A percentile compares a stretch with the other conserved stretches of the same genome.
These are phyloP conservation scores for Martiniozyma abietophila DNA, from an alignment of 805 yeast species.

Conservation along the genomic window DNA sequence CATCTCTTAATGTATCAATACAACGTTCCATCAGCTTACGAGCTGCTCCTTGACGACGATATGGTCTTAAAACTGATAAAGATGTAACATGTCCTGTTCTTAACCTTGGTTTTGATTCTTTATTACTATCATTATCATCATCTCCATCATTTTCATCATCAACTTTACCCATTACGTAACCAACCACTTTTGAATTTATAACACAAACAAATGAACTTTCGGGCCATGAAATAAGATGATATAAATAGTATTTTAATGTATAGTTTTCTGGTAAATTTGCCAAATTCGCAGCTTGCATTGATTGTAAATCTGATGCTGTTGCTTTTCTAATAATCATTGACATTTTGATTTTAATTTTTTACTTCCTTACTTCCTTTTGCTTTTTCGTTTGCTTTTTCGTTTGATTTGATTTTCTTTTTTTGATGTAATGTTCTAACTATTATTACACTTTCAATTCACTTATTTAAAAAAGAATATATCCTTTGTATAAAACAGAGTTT, in stretches of 20 bases:
- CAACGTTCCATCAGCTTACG: constrained; percentile 80
- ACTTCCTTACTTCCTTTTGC: too few relatives aligned
- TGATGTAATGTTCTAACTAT: too few relatives aligned
- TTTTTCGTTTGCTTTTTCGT: not conserved
- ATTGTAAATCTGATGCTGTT: constrained; percentile 75
- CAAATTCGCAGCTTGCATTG: constrained; percentile 92
- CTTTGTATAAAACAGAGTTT: too few relatives aligned
- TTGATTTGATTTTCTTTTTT: too few relatives aligned
- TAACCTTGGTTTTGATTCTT: too few relatives aligned
- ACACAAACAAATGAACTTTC: constrained; percentile 88
- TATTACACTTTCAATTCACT: too few relatives aligned
- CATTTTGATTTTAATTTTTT: constrained; percentile 30
- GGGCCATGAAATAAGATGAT: constrained; percentile 94
- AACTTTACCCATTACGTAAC: constrained; percentile 93
- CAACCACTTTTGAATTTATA: constrained; percentile 77
- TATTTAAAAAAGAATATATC: too few relatives aligned
- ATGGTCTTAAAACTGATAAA: constrained; percentile 88
- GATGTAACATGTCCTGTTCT: constrained; percentile 92
- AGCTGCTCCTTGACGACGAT: constrained; percentile 91
- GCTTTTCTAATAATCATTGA: constrained; percentile 87
- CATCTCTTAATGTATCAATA: constrained; percentile 69
- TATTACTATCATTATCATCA: constrained; percentile 48
- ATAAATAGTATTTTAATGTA: constrained; percentile 83
- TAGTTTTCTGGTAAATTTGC: constrained; percentile 93
- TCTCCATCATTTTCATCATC: constrained; percentile 67